phyloP scores from a whole-genome alignment of 495 filamentous ascomycete genomes.

The Aspergillus heteromorphus region DNA sequence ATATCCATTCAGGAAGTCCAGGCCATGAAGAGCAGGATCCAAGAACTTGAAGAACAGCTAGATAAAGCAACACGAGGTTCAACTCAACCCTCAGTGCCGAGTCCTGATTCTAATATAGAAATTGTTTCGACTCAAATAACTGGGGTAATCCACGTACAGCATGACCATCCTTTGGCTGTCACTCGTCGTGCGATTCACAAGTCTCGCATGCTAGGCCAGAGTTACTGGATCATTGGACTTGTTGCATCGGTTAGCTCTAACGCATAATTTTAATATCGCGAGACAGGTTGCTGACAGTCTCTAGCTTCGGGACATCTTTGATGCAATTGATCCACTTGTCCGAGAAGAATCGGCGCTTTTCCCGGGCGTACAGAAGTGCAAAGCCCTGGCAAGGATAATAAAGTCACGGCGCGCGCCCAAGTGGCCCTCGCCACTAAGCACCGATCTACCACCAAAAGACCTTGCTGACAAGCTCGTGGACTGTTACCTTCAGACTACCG shows the following conservation, averaged over 20 bases:
- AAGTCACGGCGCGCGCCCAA: conserved; percentile 34
- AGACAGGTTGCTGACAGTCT: background rate
- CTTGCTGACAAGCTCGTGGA: conserved; percentile 36
- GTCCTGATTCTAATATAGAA: conserved; percentile 21
- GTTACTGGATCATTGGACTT: conserved; percentile 47
- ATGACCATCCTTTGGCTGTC: conserved; percentile 26
- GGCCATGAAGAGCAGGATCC: conserved; percentile 31
- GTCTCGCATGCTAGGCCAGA: conserved; percentile 49
- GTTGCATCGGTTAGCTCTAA: conserved; percentile 31
- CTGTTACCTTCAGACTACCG: conserved; percentile 37
- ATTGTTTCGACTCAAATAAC: conserved; percentile 19
- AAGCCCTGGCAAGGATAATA: conserved; percentile 40
- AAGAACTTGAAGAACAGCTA: conserved; percentile 43
- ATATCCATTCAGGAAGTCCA: conserved; percentile 30
- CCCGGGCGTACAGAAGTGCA: conserved; percentile 37
- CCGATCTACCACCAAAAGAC: conserved; percentile 39
- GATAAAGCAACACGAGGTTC: conserved; percentile 13
- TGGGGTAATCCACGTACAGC: conserved; percentile 24
- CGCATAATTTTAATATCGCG: no score
- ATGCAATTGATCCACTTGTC: conserved; percentile 32
- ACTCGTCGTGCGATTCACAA: conserved; percentile 46
- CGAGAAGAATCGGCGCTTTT: conserved; percentile 32
- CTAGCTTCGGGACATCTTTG: conserved; percentile 38
- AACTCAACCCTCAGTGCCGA: conserved; percentile 7
- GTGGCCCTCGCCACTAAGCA: conserved; percentile 33